These are phyloP conservation scores for Botrytis paeoniae DNA, from an alignment of 2,329 filamentous ascomycete genomes.

Conservation along the genomic window DNA sequence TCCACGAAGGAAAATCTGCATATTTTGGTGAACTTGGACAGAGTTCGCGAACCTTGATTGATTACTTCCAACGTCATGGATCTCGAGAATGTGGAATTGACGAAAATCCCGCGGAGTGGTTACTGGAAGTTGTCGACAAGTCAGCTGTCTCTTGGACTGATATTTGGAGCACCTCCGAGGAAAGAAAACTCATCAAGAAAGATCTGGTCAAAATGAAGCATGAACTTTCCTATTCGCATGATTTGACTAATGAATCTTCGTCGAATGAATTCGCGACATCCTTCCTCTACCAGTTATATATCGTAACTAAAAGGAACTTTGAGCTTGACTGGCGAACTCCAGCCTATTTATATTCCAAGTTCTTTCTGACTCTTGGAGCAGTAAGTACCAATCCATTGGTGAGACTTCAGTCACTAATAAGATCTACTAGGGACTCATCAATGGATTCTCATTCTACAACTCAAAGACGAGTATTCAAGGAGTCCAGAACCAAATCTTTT, in stretches of 20 bases:
- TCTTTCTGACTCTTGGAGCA: slow-evolving; percentile 13
- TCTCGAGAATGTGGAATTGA: slow-evolving; percentile 59
- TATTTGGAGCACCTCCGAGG: slow-evolving; percentile 60
- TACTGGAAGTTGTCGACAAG: slow-evolving; percentile 43
- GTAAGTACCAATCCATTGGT: background rate
- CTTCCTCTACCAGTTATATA: slow-evolving; percentile 49
- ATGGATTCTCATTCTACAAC: background rate
- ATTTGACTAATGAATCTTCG: background rate
- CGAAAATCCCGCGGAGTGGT: slow-evolving; percentile 80
- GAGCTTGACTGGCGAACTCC: slow-evolving; percentile 62
- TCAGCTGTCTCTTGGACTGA: slow-evolving; percentile 48
- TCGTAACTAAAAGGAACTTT: slow-evolving; percentile 56
- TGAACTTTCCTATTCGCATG: slow-evolving; percentile 23
- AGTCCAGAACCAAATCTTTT: slow-evolving; percentile 60
- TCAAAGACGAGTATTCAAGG: background rate
- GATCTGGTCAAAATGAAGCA: background rate
- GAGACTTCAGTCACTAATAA: background rate
- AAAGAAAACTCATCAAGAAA: slow-evolving; percentile 45
- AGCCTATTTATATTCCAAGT: slow-evolving; percentile 46
- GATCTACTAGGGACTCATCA: background rate
- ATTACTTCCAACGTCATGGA: slow-evolving; percentile 72
- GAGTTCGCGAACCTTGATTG: slow-evolving; percentile 29
- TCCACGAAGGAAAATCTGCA: slow-evolving; percentile 71
- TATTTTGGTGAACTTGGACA: slow-evolving; percentile 73
- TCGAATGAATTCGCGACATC: slow-evolving; percentile 59